Base-by-base conservation (phyloP, 176 grass and related monocot genomes). In the Coix lacrymajobi region DNA sequence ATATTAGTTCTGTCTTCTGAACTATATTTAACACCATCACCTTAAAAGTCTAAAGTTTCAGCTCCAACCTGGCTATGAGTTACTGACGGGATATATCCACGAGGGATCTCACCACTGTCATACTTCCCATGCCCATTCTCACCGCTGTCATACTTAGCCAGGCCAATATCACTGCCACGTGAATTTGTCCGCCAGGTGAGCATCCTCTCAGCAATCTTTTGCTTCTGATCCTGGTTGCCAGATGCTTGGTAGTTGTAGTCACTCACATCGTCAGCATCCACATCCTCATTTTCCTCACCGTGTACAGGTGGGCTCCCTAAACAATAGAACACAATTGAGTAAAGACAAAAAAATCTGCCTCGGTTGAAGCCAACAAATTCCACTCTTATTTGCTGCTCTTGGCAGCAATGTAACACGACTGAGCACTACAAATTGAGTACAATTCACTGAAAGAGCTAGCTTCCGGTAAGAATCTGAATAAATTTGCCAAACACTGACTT, bases 91-190 rank as follows among this genome's bases (percentile, higher is more conserved):
- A 91, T 89, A 86, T 93, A 92, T 52, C 85, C 81, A 28, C 87
- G 88, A 84, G 96, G 90, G 79, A 98, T 98, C 85, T 98, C 96
- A 65, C 96, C 96, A 30, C 96, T 98, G 43, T 98, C 96, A 80
- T 93, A 98, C 88, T 93, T 98, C 6, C 84, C 68, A 51, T 84
- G 88, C 46, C 96, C 90, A 22, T 87, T 92, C 73, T 95, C 88
- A 49, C 94, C 87, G 0, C 90, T 88, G 36, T 82, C 79, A 51
- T 88, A 98, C 87, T 95, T 98, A 4, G 90, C n/a, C 16, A 78
- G 87, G 49, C 86, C 88, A 32, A 81, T 49, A 66, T 95, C 90
- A 38, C 85, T 87, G 54, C 84, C 70, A 16, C 80, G 71, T 5
- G 89, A 71, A 69, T 79, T 87, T 66, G 76, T 71, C 72, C 83